These are phyloP conservation scores for Xerocomus amazonicus DNA, from an alignment of 1,284 basidiomycete species.

Conservation along the genomic window DNA sequence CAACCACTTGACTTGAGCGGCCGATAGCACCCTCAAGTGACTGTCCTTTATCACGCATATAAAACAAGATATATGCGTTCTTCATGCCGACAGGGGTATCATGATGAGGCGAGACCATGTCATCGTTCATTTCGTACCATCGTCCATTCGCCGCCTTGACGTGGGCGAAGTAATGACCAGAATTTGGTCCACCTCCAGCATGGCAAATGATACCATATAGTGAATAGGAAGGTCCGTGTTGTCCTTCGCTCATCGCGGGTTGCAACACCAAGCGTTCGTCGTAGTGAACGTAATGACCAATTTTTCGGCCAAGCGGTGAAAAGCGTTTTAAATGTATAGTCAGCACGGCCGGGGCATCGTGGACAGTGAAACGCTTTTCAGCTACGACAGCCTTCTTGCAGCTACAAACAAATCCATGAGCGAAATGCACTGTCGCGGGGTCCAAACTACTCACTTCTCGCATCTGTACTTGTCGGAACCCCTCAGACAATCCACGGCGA, in stretches of 20 bases:
- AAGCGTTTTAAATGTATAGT: constrained; percentile 98
- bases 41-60: constrained; percentile 77
- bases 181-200: constrained; percentile 88
- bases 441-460: constrained; percentile 73
- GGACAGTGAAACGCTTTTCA: constrained; percentile 84
- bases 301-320: constrained; percentile 85
- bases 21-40: constrained; percentile 59
- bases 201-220: constrained; percentile 94
- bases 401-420: constrained; percentile 39
- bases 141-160: constrained; percentile 69
- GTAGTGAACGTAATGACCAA: constrained; percentile 76
- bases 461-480: constrained; percentile 98
- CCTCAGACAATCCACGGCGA: constrained; percentile 77
- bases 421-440: not conserved
- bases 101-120: constrained; percentile 52
- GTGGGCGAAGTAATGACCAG: constrained; percentile 93
- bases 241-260: constrained; percentile 80
- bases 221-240: constrained; percentile 76
- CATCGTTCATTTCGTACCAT: constrained; percentile 97
- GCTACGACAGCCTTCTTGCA: constrained; percentile 88
- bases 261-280: constrained; percentile 75
- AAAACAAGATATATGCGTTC: constrained; percentile 93
- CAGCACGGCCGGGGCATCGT: constrained; percentile 86
- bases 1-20: constrained; percentile 15
- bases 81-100: constrained; percentile 58